Conservation (phyloP, 2,329 filamentous ascomycete genomes). For the Pseudocercospora fuligena region DNA sequence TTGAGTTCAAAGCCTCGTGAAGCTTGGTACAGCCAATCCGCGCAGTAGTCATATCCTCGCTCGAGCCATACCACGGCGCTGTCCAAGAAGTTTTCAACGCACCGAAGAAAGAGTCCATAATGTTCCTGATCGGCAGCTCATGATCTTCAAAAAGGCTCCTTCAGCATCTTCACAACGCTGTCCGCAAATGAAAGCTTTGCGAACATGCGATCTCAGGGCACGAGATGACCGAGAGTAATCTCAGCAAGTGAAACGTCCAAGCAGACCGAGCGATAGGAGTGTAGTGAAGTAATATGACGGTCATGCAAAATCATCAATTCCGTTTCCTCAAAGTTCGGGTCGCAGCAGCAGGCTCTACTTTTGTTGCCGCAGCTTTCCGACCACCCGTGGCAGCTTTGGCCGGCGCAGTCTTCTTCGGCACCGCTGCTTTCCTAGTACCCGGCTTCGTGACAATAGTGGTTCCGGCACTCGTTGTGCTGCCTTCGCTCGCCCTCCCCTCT, state of each 20-base stretch:
- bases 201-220: neutral
- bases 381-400: conserved; percentile 48
- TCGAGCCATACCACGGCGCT: neutral
- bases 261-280: neutral
- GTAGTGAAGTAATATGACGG: neutral
- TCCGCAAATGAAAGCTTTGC: neutral
- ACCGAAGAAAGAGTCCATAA: neutral
- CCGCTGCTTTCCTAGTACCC: conserved; percentile 28
- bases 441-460: conserved; percentile 63
- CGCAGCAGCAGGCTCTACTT: conserved; percentile 31
- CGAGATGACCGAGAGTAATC: neutral
- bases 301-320: conserved; percentile 25
- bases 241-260: neutral
- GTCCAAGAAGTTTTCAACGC: neutral
- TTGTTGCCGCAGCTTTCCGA: conserved; percentile 42
- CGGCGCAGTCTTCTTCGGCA: conserved; percentile 23
- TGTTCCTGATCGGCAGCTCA: neutral
- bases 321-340: conserved; percentile 41
- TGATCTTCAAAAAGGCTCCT: neutral
- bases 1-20: neutral
- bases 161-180: neutral
- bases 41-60: neutral
- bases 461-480: conserved; percentile 64
- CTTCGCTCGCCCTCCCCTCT: conserved; percentile 53
- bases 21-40: neutral